Conservation (phyloP, 495 filamentous ascomycete genomes). For the Eremomyces bilateralis region DNA sequence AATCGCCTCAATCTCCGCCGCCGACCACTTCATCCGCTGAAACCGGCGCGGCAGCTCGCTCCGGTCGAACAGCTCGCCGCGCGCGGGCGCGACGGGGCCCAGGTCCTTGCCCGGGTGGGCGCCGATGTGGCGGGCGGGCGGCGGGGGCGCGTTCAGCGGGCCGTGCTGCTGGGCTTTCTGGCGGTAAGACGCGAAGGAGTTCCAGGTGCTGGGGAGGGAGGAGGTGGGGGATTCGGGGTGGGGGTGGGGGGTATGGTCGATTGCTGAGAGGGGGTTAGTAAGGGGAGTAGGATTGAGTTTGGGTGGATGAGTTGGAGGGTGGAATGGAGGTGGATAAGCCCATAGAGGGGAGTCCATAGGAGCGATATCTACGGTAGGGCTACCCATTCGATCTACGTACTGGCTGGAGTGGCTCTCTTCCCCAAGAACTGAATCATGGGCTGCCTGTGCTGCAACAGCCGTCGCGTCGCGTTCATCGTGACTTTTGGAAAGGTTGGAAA, state of each 20-base stretch:
- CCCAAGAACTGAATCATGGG: constrained; percentile 75
- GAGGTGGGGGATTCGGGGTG: constrained; percentile 44
- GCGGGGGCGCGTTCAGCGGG: constrained; percentile 35
- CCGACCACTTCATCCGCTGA: constrained; percentile 43
- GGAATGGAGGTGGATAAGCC: not conserved
- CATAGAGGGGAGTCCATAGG: too few species aligned
- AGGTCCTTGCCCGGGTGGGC: constrained; percentile 40
- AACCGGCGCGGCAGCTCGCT: constrained; percentile 70
- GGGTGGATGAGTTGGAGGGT: not conserved
- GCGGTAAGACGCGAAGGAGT: constrained; percentile 79
- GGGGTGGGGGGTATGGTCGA: constrained; percentile 49
- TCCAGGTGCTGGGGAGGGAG: constrained; percentile 33
- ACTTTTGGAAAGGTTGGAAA: constrained; percentile 2
- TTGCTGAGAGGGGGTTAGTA: constrained; percentile 19
- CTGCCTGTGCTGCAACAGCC: constrained; percentile 16
- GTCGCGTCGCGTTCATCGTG: constrained; percentile 18
- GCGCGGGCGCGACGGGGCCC: constrained; percentile 43
- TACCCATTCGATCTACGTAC: constrained; percentile 28
- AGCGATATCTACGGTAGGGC: not conserved
- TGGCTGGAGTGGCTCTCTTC: constrained; percentile 50
- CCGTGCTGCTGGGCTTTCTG: constrained; percentile 86
- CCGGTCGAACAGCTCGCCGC: constrained; percentile 73
- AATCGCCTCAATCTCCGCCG: constrained; percentile 83
- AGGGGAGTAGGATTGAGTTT: constrained; percentile 5
- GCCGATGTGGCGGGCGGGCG: constrained; percentile 36